Percentiles rank a stretch among this genome's conserved stretches.
Conservation (phyloP, 108 stramenopile species). For the Epithemia pelagica region DNA sequence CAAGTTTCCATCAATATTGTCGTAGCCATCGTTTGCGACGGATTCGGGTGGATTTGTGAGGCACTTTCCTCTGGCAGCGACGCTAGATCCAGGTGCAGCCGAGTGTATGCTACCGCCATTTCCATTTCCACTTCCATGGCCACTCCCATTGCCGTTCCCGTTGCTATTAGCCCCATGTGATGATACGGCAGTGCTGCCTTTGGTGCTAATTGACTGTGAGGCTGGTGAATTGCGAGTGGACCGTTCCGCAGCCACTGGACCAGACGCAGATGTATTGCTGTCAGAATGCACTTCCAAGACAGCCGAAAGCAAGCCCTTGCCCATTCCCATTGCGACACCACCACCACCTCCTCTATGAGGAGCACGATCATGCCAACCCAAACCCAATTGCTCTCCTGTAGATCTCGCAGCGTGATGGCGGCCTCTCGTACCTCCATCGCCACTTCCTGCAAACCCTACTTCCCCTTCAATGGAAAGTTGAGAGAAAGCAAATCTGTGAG, state of each 20-base stretch:
- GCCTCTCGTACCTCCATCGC: neutral
- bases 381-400: neutral
- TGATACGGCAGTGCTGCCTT: neutral
- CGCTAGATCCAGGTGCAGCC: neutral
- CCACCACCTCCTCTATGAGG: neutral
- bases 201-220: neutral
- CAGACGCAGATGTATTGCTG: neutral
- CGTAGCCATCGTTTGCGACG: conserved; percentile 50
- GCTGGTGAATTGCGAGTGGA: neutral
- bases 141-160: conserved; percentile 1
- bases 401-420: neutral
- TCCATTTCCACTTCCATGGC: neutral
- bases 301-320: conserved; percentile 9
- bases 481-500: conserved; percentile 1
- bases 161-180: neutral
- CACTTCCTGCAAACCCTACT: neutral
- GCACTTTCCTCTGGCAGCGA: conserved; percentile 39
- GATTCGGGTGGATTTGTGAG: conserved; percentile 68
- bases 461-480: conserved; percentile 1
- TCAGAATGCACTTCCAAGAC: conserved; percentile 11
- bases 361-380: neutral
- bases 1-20: conserved; percentile 75
- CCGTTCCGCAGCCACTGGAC: neutral
- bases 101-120: conserved; percentile 3
- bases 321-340: neutral